Conservation (phyloP, 2,329 filamentous ascomycete species). For the Sclerotinia spermophila region DNA sequence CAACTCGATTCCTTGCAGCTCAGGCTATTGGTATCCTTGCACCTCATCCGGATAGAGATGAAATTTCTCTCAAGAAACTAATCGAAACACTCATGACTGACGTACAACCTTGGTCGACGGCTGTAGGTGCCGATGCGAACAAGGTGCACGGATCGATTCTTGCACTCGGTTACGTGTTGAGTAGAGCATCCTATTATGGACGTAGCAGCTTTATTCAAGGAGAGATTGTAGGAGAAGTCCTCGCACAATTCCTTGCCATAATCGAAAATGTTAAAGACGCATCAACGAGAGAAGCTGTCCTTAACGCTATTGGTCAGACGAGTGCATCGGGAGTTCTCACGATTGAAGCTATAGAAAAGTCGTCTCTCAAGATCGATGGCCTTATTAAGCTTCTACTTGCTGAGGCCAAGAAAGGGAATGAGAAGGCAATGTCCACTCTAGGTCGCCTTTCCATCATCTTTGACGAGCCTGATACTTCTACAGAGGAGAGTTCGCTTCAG, state of each 20-base stretch:
- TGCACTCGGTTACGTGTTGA: constrained; percentile 55
- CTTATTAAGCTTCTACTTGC: constrained; percentile 60
- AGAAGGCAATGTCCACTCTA: constrained; percentile 75
- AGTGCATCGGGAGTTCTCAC: constrained; percentile 54
- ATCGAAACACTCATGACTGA: constrained; percentile 47
- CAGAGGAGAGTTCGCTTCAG: constrained; percentile 42
- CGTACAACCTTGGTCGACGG: constrained; percentile 47
- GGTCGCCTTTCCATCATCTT: constrained; percentile 70
- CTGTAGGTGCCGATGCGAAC: constrained; percentile 57
- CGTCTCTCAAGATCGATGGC: constrained; percentile 22
- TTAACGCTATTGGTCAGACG: constrained; percentile 57
- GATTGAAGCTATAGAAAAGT: constrained; percentile 25
- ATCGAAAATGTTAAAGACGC: constrained; percentile 52
- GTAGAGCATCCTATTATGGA: constrained; percentile 51
- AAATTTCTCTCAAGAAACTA: constrained; percentile 42
- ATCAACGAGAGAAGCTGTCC: constrained; percentile 54
- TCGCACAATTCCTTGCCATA: constrained; percentile 47
- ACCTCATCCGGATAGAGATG: constrained; percentile 55
- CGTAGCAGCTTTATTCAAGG: constrained; percentile 37
- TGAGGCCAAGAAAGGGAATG: constrained; percentile 75
- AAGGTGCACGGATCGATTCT: constrained; percentile 58
- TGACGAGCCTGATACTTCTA: constrained; percentile 41
- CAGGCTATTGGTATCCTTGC: constrained; percentile 72
- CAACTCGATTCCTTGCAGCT: constrained; percentile 63
- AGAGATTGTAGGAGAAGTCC: constrained; percentile 41